These are phyloP conservation scores for Saccharomycopsis oosterbeekiorum DNA, from an alignment of 805 yeast species.

Conservation along the genomic window DNA sequence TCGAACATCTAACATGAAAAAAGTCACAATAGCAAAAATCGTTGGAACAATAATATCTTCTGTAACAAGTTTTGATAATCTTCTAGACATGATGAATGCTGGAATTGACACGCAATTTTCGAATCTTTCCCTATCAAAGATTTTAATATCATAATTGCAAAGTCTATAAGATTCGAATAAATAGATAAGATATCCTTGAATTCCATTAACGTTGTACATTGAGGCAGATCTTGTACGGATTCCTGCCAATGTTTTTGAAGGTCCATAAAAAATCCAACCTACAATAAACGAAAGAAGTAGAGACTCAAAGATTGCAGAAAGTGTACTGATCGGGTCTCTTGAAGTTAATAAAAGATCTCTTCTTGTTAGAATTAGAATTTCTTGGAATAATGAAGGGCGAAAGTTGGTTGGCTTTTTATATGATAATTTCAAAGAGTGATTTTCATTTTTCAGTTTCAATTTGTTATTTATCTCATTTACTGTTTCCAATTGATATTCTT, in stretches of 20 bases:
- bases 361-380: conserved; percentile 33
- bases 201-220: conserved; percentile 41
- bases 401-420: not conserved
- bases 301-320: conserved; percentile 37
- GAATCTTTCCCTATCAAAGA: conserved; percentile 57
- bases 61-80: conserved; percentile 51
- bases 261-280: conserved; percentile 72
- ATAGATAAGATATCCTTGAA: conserved; percentile 46
- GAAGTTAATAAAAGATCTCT: conserved; percentile 37
- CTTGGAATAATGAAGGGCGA: conserved; percentile 33
- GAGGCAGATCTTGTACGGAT: conserved; percentile 49
- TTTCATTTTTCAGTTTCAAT: conserved; percentile 32
- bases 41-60: conserved; percentile 63
- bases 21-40: conserved; percentile 50
- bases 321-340: conserved; percentile 42
- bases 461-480: not conserved
- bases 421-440: not conserved
- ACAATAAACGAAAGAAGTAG: conserved; percentile 45
- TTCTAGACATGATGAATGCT: conserved; percentile 59
- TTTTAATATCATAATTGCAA: conserved; percentile 42
- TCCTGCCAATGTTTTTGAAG: conserved; percentile 51
- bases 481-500: conserved; percentile 5
- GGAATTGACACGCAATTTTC: conserved; percentile 57
- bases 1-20: conserved; percentile 70
- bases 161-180: conserved; percentile 51